Evolutionary conservation across 2,329 filamentous ascomycete species (phyloP).

Genomic region (Penicillium sp.): DNA sequence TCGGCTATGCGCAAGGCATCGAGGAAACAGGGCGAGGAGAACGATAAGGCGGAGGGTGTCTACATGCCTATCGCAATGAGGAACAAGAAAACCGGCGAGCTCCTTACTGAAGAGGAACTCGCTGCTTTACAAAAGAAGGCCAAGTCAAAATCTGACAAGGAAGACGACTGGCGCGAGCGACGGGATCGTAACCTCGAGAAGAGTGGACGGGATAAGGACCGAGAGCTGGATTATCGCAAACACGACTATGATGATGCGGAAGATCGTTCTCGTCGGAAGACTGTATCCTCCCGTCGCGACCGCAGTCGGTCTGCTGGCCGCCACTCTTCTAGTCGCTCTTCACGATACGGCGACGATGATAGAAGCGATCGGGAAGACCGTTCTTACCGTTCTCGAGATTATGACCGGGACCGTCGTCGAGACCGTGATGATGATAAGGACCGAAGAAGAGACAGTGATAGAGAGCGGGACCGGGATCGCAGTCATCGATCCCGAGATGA

Average conservation of each 20-base stretch:
- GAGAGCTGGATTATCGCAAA: constrained; percentile 35
- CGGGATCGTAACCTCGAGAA: constrained; percentile 44
- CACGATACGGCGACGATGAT: constrained; percentile 39
- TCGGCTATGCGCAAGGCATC: constrained; percentile 53
- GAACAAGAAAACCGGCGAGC: constrained; percentile 60
- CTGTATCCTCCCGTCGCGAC: constrained; percentile 39
- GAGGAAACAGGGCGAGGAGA: constrained; percentile 53
- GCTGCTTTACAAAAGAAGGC: constrained; percentile 50
- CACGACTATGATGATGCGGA: constrained; percentile 35
- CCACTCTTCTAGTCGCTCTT: constrained; percentile 35
- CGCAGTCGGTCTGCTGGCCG: constrained; percentile 37
- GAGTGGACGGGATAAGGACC: constrained; percentile 36
- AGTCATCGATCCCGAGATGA: constrained; percentile 33
- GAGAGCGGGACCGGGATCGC: constrained; percentile 31
- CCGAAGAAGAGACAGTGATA: constrained; percentile 21
- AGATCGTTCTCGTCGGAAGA: constrained; percentile 38
- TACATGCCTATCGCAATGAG: constrained; percentile 61
- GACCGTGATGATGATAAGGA: constrained; percentile 29
- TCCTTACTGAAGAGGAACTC: constrained; percentile 60
- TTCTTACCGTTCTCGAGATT: constrained; percentile 31
- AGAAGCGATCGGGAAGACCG: constrained; percentile 34
- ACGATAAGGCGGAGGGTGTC: constrained; percentile 44
- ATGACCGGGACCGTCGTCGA: constrained; percentile 33
- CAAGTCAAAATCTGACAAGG: constrained; percentile 42
- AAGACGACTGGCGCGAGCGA: constrained; percentile 46